Conservation (phyloP, 139 green algal genomes). For the Pedinophyceae sp. region DNA sequence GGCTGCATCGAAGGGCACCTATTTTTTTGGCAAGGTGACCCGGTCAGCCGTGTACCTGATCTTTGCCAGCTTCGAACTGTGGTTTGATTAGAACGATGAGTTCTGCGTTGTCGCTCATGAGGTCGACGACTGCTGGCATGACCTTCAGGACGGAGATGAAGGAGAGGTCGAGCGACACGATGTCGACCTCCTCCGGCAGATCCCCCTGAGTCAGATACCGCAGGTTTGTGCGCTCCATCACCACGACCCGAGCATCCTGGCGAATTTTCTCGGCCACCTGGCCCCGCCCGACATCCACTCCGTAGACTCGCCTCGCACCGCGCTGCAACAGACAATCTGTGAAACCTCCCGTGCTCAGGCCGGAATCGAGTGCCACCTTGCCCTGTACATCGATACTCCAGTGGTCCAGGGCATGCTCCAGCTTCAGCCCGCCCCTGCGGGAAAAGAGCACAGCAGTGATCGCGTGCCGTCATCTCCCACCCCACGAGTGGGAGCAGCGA, state of each 20-base stretch:
- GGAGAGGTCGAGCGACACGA: constrained; percentile 85
- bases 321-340: constrained; percentile 90
- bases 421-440: constrained; percentile 69
- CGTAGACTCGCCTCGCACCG: constrained; percentile 62
- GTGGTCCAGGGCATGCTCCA: constrained; percentile 73
- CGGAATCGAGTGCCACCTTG: constrained; percentile 60
- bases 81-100: constrained; percentile 91
- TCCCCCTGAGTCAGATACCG: constrained; percentile 42
- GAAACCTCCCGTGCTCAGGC: constrained; percentile 92
- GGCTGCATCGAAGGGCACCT: too few relatives aligned
- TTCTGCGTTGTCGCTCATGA: too few relatives aligned
- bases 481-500: neutral
- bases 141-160: constrained; percentile 92
- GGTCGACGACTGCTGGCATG: too few relatives aligned
- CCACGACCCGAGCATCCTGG: constrained; percentile 45
- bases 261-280: constrained; percentile 78
- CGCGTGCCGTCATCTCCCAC: constrained; percentile 9
- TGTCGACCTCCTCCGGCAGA: constrained; percentile 46
- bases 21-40: too few relatives aligned
- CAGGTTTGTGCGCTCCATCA: constrained; percentile 91
- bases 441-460: neutral
- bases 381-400: constrained; percentile 64
- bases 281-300: constrained; percentile 89
- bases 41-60: too few relatives aligned
- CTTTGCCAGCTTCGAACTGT: constrained; percentile 92